A percentile compares a stretch with the other conserved stretches of the same genome.
These are phyloP conservation scores for Mrakia frigida DNA, from an alignment of 768 basidiomycete species.

Conservation along the genomic window DNA sequence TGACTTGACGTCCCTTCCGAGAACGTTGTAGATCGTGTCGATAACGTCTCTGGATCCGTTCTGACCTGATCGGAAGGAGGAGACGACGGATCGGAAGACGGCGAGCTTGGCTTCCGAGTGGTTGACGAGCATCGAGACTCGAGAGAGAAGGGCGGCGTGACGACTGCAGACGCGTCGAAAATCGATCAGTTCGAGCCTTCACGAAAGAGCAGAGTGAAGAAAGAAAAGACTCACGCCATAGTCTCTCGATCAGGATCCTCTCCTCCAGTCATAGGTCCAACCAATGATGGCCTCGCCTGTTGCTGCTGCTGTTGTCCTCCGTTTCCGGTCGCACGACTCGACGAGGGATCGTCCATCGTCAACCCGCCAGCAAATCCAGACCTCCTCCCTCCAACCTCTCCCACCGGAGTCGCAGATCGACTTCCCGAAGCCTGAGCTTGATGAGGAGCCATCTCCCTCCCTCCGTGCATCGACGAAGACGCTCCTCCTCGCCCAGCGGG, in stretches of 20 bases:
- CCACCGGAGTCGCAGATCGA: constrained; percentile 37
- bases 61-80: constrained; percentile 71
- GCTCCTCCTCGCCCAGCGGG: constrained; percentile 9
- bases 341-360: constrained; percentile 15
- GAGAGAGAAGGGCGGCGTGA: constrained; percentile 59
- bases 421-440: not conserved
- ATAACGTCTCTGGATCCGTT: constrained; percentile 77
- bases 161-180: constrained; percentile 49
- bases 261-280: constrained; percentile 30
- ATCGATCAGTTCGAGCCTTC: not conserved
- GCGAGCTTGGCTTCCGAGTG: constrained; percentile 45
- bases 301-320: not conserved
- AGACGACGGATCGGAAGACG: constrained; percentile 63
- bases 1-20: constrained; percentile 63
- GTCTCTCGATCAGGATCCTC: constrained; percentile 42
- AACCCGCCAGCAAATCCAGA: constrained; percentile 29
- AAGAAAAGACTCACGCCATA: constrained; percentile 38
- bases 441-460: constrained; percentile 14
- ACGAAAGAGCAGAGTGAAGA: not conserved
- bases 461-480: constrained; percentile 9
- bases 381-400: not conserved
- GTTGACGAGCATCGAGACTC: constrained; percentile 50
- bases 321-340: constrained; percentile 14
- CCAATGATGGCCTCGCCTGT: not conserved
- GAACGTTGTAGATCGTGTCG: constrained; percentile 76